A percentile compares a stretch with the other conserved stretches of the same genome.
Evolutionary conservation across 495 filamentous ascomycete genomes (phyloP).

Genomic region (Penicillium coffeae): DNA sequence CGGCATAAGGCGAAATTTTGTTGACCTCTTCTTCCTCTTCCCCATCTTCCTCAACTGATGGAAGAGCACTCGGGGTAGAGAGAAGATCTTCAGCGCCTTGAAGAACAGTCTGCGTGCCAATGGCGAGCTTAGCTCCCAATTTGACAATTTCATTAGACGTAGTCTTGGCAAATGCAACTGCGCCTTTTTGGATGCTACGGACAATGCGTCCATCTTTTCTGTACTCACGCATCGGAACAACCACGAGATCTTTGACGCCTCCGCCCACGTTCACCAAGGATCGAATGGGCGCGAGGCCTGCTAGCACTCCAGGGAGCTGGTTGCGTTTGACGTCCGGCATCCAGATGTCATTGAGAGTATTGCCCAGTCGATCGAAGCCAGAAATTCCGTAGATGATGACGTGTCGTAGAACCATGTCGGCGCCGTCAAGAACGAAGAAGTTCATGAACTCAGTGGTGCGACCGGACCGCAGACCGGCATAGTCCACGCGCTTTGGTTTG

Average conservation of each 20-base stretch:
- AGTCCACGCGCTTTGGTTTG: conserved; percentile 96
- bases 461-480: conserved; percentile 90
- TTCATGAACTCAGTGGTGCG: conserved; percentile 99
- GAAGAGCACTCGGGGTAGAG: conserved; percentile 34
- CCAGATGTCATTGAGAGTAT: conserved; percentile 93
- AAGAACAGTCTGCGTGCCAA: conserved; percentile 87
- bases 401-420: conserved; percentile 81
- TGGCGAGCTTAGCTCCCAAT: conserved; percentile 88
- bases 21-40: conserved; percentile 62
- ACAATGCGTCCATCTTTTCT: conserved; percentile 89
- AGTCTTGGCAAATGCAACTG: conserved; percentile 81
- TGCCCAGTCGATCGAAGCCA: conserved; percentile 82
- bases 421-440: conserved; percentile 86
- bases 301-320: conserved; percentile 84
- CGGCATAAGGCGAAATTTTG: conserved; percentile 82
- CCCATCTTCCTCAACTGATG: conserved; percentile 54
- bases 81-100: conserved; percentile 84
- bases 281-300: conserved; percentile 84
- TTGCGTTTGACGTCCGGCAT: conserved; percentile 89
- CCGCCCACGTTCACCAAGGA: conserved; percentile 86
- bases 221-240: conserved; percentile 89
- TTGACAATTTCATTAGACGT: conserved; percentile 89
- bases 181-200: conserved; percentile 86
- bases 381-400: conserved; percentile 88
- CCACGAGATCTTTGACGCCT: conserved; percentile 79